phyloP scores from a whole-genome alignment of 495 filamentous ascomycete genomes.

The Astrocystis sublimbata region DNA sequence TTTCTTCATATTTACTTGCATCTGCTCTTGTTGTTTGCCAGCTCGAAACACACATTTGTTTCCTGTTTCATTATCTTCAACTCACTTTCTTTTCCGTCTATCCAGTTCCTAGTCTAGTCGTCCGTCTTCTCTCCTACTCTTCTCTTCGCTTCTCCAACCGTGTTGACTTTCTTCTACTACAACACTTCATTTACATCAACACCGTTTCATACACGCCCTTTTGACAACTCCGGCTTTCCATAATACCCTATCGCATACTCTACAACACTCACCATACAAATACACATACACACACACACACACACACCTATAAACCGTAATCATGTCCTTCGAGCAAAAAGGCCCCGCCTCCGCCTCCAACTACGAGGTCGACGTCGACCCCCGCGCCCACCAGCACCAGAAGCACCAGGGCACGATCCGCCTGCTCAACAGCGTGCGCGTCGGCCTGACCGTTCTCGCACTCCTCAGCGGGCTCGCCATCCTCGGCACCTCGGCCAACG shows the following conservation, averaged over 20 bases:
- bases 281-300: slow-evolving; percentile 2
- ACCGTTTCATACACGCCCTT: too few species aligned
- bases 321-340: slow-evolving; percentile 33
- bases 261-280: neutral
- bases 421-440: slow-evolving; percentile 42
- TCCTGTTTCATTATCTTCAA: neutral
- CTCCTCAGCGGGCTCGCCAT: slow-evolving; percentile 50
- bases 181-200: too few species aligned
- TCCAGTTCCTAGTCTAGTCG: neutral
- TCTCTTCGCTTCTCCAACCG: slow-evolving; percentile 1
- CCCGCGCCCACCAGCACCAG: slow-evolving; percentile 39
- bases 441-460: slow-evolving; percentile 49
- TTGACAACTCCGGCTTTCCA: too few species aligned
- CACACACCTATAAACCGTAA: neutral
- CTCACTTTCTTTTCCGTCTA: neutral
- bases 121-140: neutral
- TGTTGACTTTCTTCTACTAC: too few species aligned
- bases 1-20: slow-evolving; percentile 11
- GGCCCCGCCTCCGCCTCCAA: slow-evolving; percentile 27
- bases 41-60: neutral
- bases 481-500: slow-evolving; percentile 51
- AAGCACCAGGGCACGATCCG: slow-evolving; percentile 37
- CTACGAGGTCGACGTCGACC: slow-evolving; percentile 43
- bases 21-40: neutral
- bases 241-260: too few species aligned